Evolutionary conservation across 2,329 filamentous ascomycete species (phyloP).

Genomic region (Pochonia chlamydosporia): DNA sequence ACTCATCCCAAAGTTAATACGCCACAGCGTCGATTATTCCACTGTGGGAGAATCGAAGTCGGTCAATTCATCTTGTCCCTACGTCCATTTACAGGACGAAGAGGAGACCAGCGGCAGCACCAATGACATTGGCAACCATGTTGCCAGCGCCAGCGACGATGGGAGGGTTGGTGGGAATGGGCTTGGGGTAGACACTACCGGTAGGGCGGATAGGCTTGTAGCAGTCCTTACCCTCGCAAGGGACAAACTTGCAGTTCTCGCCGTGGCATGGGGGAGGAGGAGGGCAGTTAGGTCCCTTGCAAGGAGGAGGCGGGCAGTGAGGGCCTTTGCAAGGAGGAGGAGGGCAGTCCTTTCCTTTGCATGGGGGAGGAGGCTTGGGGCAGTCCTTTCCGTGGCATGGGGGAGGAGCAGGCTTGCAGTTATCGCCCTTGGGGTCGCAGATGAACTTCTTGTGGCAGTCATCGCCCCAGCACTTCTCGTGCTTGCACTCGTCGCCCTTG

Average conservation of each 20-base stretch:
- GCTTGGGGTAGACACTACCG: not conserved
- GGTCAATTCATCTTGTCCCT: not conserved
- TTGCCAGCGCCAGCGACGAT: constrained; percentile 15
- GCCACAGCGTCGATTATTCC: not conserved
- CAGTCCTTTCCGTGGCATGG: not conserved
- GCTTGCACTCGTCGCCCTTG: constrained; percentile 22
- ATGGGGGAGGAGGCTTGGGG: not conserved
- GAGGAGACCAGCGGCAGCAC: constrained; percentile 15
- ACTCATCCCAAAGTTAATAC: not conserved
- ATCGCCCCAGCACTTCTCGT: constrained; percentile 21
- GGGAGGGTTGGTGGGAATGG: constrained; percentile 1
- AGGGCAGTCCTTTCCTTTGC: not conserved
- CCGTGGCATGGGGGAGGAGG: constrained; percentile 4
- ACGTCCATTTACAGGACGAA: constrained; percentile 15
- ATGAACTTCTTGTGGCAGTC: constrained; percentile 24
- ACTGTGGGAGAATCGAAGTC: not conserved
- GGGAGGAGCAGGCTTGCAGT: constrained; percentile 13
- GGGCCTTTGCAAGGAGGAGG: constrained; percentile 7
- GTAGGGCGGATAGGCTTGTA: not conserved
- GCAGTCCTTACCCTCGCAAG: constrained; percentile 3
- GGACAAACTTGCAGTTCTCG: not conserved
- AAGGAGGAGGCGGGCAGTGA: constrained; percentile 3
- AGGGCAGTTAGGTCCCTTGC: constrained; percentile 4
- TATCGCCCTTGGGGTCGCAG: constrained; percentile 17
- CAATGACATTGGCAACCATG: constrained; percentile 14